These are phyloP conservation scores for Tetradesmus obliquus DNA, from an alignment of 139 green algal species.

Conservation along the genomic window DNA sequence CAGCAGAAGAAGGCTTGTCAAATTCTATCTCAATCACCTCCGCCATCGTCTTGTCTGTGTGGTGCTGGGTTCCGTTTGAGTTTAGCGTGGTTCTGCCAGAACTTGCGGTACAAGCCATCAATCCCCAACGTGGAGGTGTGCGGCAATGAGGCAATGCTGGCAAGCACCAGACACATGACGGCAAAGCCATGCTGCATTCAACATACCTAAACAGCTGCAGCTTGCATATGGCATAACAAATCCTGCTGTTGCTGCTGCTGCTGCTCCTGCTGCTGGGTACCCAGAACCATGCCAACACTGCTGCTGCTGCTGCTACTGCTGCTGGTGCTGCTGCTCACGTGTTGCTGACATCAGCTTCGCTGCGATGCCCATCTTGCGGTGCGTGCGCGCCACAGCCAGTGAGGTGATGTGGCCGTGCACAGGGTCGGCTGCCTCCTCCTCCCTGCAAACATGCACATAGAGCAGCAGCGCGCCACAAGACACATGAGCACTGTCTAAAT, in stretches of 20 bases:
- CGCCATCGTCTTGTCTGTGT: too few species aligned
- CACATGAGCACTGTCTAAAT: neutral
- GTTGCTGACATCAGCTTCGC: constrained; percentile 95
- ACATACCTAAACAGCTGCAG: neutral
- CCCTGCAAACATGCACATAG: constrained; percentile 69
- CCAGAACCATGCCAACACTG: neutral
- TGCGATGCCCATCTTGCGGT: constrained; percentile 97
- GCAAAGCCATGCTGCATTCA: too few species aligned
- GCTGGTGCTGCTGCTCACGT: constrained; percentile 67
- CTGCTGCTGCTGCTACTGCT: neutral
- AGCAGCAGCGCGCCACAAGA: neutral
- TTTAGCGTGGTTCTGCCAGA: too few species aligned
- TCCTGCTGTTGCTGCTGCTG: neutral
- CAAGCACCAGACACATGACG: too few species aligned
- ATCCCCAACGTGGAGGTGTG: too few species aligned
- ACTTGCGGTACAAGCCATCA: too few species aligned
- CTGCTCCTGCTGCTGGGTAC: neutral
- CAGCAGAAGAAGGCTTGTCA: too few species aligned
- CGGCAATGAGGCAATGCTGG: too few species aligned
- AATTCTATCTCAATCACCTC: too few species aligned
- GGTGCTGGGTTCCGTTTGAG: too few species aligned
- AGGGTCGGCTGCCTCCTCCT: constrained; percentile 85
- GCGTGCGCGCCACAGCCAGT: constrained; percentile 93
- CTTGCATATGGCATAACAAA: neutral
- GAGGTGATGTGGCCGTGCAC: constrained; percentile 98